A percentile compares a stretch with the other conserved stretches of the same genome.
These are phyloP conservation scores for Aspergillus ochraceus DNA, from an alignment of 2,329 filamentous ascomycete species.

Conservation along the genomic window DNA sequence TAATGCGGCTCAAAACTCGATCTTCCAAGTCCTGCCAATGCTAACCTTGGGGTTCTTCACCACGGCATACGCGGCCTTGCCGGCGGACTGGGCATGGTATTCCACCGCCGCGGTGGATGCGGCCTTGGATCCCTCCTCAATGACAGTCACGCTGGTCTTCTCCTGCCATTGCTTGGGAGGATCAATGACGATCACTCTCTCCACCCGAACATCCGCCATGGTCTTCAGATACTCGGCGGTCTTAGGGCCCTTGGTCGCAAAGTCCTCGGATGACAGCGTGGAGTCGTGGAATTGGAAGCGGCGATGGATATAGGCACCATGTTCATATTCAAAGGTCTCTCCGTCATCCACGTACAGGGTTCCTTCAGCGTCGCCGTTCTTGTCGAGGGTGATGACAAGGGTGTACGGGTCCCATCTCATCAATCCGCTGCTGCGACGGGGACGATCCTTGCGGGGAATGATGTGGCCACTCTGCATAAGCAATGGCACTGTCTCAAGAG, in stretches of 20 bases:
- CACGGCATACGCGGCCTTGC: conserved; percentile 62
- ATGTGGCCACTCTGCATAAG: conserved; percentile 93
- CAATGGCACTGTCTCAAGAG: conserved; percentile 82
- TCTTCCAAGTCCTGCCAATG: conserved; percentile 66
- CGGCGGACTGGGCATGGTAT: conserved; percentile 52
- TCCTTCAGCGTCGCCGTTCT: conserved; percentile 71
- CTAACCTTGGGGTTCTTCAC: conserved; percentile 62
- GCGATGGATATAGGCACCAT: conserved; percentile 85
- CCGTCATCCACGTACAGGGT: conserved; percentile 91
- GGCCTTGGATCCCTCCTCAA: conserved; percentile 48
- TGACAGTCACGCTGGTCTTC: conserved; percentile 56
- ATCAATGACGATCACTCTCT: conserved; percentile 81
- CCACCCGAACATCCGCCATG: conserved; percentile 76
- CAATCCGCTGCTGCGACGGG: conserved; percentile 77
- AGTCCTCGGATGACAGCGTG: conserved; percentile 68
- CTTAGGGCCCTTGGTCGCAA: conserved; percentile 61
- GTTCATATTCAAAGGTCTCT: conserved; percentile 83
- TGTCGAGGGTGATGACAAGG: conserved; percentile 72
- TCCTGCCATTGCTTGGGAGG: conserved; percentile 71
- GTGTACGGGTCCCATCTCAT: conserved; percentile 98
- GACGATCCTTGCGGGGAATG: conserved; percentile 83
- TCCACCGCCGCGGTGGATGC: conserved; percentile 57
- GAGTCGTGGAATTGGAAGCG: conserved; percentile 66
- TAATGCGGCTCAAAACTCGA: conserved; percentile 49
- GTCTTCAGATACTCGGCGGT: conserved; percentile 73